Conservation (phyloP, 2,329 filamentous ascomycete species). For the Daldinia sp. region DNA sequence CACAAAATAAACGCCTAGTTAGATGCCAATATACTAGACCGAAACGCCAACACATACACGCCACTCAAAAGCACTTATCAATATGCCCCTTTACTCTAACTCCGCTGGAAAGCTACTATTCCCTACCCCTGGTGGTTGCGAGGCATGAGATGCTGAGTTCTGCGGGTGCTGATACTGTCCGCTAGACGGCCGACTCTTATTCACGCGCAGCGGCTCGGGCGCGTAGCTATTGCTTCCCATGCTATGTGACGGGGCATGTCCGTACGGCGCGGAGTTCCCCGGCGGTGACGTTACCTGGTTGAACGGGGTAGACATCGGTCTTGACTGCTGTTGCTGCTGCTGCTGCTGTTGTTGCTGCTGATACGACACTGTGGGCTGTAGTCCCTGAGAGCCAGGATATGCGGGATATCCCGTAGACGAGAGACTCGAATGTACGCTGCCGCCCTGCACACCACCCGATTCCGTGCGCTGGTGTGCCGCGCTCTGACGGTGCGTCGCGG, state of each 20-base stretch:
- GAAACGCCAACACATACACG: slow-evolving; percentile 5
- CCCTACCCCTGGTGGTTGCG: not conserved
- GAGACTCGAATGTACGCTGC: slow-evolving; percentile 20
- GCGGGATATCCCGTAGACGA: slow-evolving; percentile 4
- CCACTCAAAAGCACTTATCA: not conserved
- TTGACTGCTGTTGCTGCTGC: slow-evolving; percentile 10
- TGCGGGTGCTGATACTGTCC: slow-evolving; percentile 16
- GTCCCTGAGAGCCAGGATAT: not conserved
- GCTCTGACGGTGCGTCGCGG: slow-evolving; percentile 4
- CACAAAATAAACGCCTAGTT: slow-evolving; percentile 6
- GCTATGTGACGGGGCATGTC: slow-evolving; percentile 6
- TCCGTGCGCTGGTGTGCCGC: slow-evolving; percentile 9
- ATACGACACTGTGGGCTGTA: slow-evolving; percentile 11
- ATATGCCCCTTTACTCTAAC: slow-evolving; percentile 23
- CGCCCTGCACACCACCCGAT: slow-evolving; percentile 24
- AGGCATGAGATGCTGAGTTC: not conserved
- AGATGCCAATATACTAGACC: slow-evolving; percentile 9
- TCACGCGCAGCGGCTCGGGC: slow-evolving; percentile 40
- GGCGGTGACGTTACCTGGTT: slow-evolving; percentile 9
- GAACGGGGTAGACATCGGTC: slow-evolving; percentile 11
- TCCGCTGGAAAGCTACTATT: slow-evolving; percentile 28
- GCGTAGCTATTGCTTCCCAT: slow-evolving; percentile 4
- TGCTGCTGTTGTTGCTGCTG: slow-evolving; percentile 8
- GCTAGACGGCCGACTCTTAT: slow-evolving; percentile 13
- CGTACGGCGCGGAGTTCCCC: slow-evolving; percentile 1